A percentile compares a stretch with the other conserved stretches of the same genome.
These are phyloP conservation scores for Colletotrichum zoysiae DNA, from an alignment of 2,329 filamentous ascomycete genomes.

Conservation along the genomic window DNA sequence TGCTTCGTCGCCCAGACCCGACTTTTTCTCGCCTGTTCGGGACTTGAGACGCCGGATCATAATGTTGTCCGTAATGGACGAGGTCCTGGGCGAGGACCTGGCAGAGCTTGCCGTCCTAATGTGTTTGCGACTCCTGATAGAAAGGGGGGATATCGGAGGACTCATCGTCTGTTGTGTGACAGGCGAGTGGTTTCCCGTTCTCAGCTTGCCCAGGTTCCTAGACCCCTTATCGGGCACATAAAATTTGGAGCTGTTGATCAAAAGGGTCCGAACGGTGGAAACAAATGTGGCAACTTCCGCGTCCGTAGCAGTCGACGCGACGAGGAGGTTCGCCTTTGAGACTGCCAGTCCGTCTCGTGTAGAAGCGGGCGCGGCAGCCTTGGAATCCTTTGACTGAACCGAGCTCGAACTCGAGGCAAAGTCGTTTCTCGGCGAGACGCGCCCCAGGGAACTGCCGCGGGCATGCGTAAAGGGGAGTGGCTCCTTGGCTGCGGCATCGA, in stretches of 20 bases:
- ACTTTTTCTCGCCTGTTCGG: constrained; percentile 36
- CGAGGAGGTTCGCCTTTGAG: constrained; percentile 67
- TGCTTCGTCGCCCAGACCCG: constrained; percentile 44
- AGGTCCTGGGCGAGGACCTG: constrained; percentile 44
- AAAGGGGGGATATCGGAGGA: constrained; percentile 39
- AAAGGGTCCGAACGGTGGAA: constrained; percentile 63
- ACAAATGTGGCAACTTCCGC: constrained; percentile 67
- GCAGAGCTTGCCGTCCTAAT: constrained; percentile 25
- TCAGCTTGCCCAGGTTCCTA: constrained; percentile 12
- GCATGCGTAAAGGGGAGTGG: constrained; percentile 55
- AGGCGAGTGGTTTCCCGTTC: constrained; percentile 48
- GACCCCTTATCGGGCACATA: constrained; percentile 57
- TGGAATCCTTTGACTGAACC: constrained; percentile 24
- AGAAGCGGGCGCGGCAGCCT: constrained; percentile 7
- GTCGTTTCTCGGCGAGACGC: constrained; percentile 40
- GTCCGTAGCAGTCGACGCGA: constrained; percentile 67
- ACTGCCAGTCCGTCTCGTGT: constrained; percentile 50
- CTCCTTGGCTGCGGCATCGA: constrained; percentile 58
- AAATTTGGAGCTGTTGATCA: constrained; percentile 59
- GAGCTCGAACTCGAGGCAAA: constrained; percentile 26
- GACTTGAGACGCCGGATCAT: constrained; percentile 50
- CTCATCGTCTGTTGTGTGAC: constrained; percentile 45
- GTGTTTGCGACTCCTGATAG: constrained; percentile 7
- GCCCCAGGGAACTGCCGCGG: constrained; percentile 51
- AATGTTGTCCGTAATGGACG: constrained; percentile 53